These are phyloP conservation scores for Kwoniella sp. DNA, from an alignment of 768 basidiomycete species.

Conservation along the genomic window DNA sequence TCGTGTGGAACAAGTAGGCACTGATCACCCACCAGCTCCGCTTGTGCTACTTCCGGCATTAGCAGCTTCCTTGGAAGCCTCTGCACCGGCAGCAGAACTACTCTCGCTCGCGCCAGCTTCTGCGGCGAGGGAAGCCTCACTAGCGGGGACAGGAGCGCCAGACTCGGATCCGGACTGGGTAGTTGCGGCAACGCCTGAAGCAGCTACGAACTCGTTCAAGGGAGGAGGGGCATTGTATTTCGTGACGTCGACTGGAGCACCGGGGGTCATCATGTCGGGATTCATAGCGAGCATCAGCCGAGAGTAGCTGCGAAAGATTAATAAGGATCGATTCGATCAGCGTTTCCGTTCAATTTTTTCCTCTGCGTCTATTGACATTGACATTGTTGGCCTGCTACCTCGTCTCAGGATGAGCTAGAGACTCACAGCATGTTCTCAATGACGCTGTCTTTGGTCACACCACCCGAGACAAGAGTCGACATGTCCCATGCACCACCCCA, in stretches of 20 bases:
- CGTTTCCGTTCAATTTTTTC: neutral
- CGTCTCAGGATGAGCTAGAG: no score
- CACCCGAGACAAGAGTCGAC: constrained; percentile 14
- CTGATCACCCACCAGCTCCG: constrained; percentile 23
- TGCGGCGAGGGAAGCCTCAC: no score
- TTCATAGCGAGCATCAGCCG: constrained; percentile 43
- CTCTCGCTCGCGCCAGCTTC: neutral
- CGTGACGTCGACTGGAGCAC: neutral
- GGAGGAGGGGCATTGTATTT: constrained; percentile 31
- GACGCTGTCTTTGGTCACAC: constrained; percentile 27
- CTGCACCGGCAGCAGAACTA: constrained; percentile 8
- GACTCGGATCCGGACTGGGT: constrained; percentile 1
- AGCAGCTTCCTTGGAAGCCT: constrained; percentile 12
- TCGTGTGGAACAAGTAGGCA: no score
- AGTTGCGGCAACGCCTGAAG: constrained; percentile 11
- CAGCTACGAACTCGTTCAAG: constrained; percentile 35
- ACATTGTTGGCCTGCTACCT: no score
- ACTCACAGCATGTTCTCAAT: constrained; percentile 46
- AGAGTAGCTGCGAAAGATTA: constrained; percentile 31
- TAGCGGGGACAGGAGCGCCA: neutral
- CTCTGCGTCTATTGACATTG: no score
- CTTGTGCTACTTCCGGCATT: constrained; percentile 21
- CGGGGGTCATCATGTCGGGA: constrained; percentile 32
- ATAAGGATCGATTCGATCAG: neutral
- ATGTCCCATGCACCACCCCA: constrained; percentile 41